Evolutionary conservation across 345 rosid genomes (phyloP).

Genomic region (Bretschneidera sinensis): DNA sequence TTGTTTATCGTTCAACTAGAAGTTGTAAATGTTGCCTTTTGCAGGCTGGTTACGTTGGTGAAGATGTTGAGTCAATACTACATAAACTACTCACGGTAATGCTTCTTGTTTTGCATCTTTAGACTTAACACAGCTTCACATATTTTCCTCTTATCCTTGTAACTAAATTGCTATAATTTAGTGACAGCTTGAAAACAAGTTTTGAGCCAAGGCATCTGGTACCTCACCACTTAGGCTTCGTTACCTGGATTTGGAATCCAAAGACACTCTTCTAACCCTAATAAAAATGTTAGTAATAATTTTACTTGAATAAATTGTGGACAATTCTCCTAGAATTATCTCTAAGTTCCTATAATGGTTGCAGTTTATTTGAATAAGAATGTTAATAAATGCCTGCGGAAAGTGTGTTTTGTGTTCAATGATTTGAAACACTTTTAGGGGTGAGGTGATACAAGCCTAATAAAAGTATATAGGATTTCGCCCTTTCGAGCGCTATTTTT

Average conservation of each 20-base stretch:
- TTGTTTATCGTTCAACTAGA: conserved; percentile 6
- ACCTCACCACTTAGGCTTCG: background rate
- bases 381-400: no score
- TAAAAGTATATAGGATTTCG: no score
- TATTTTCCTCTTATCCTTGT: background rate
- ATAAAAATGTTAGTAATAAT: no score
- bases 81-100: conserved; percentile 76
- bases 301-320: no score
- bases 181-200: background rate
- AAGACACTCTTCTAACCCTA: no score
- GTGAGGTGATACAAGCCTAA: no score
- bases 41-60: conserved; percentile 98
- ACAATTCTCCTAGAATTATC: no score
- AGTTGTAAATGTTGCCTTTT: conserved; percentile 15
- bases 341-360: no score
- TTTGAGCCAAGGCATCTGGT: background rate
- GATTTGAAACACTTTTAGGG: background rate
- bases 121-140: background rate
- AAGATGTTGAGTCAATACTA: conserved; percentile 93
- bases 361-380: no score
- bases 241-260: no score
- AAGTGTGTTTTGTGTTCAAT: background rate
- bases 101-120: conserved; percentile 6
- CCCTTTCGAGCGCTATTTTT: background rate
- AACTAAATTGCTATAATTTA: background rate